Conservation (phyloP, 2,329 filamentous ascomycete genomes). For the Pseudogymnoascus sp. region DNA sequence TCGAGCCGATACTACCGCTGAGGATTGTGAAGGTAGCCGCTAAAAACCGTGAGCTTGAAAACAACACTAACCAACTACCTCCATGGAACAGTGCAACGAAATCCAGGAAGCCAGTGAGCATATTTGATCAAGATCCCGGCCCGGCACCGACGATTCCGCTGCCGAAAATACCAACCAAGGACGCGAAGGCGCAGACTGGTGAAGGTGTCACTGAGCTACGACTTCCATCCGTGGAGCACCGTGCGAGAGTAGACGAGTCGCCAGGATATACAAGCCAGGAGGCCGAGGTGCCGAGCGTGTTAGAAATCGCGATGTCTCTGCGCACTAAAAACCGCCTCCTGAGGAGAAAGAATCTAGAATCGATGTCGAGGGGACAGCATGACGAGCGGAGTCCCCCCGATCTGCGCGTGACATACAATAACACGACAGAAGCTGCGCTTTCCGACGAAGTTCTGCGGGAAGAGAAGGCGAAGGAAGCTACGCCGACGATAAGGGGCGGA, state of each 20-base stretch:
- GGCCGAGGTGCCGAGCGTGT: neutral
- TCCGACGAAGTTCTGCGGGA: neutral
- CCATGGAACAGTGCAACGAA: neutral
- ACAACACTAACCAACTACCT: neutral
- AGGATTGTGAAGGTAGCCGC: neutral
- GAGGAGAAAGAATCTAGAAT: neutral
- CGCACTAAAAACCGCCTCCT: neutral
- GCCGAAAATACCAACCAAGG: neutral
- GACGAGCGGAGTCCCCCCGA: neutral
- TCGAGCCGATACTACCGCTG: neutral
- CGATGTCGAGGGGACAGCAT: neutral
- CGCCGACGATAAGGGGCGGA: neutral
- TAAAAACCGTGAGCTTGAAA: neutral
- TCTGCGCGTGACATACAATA: neutral
- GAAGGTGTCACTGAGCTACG: neutral
- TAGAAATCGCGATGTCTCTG: neutral
- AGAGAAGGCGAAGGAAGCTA: neutral
- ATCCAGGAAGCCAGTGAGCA: neutral
- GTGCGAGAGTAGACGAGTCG: neutral
- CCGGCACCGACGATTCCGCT: neutral
- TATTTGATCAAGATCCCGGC: neutral
- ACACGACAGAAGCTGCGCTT: neutral
- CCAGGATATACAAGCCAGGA: neutral
- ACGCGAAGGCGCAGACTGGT: neutral
- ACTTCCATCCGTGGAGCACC: neutral